Conservation (phyloP, 2,329 filamentous ascomycete species). For the Fusarium nematophilum region DNA sequence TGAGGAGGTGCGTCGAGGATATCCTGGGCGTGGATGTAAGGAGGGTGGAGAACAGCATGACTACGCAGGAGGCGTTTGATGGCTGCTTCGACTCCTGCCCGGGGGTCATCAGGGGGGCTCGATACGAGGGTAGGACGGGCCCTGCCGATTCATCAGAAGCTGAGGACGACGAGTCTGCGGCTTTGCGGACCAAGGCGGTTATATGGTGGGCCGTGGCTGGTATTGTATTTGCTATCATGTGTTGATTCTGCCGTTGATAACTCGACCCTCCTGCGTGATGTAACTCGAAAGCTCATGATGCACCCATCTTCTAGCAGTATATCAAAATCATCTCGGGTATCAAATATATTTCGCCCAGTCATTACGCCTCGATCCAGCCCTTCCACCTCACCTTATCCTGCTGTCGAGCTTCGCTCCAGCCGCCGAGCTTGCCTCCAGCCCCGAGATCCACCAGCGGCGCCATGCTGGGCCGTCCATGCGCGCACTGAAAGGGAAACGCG, state of each 20-base stretch:
- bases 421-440: slow-evolving; percentile 36
- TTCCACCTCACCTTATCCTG: slow-evolving; percentile 28
- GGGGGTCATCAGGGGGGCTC: no score
- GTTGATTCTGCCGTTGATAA: no score
- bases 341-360: not conserved
- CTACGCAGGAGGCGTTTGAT: not conserved
- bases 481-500: slow-evolving; percentile 84
- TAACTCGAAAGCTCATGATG: no score
- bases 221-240: no score
- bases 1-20: slow-evolving; percentile 5
- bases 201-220: no score
- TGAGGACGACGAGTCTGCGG: no score
- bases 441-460: slow-evolving; percentile 69
- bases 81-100: slow-evolving; percentile 5
- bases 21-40: not conserved
- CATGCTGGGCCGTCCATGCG: slow-evolving; percentile 79
- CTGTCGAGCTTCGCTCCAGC: slow-evolving; percentile 40
- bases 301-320: no score
- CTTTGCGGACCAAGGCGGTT: no score
- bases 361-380: slow-evolving; percentile 26
- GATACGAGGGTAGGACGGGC: no score
- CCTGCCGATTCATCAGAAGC: no score
- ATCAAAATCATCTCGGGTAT: not conserved
- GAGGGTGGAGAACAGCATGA: not conserved
- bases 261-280: no score